A percentile compares a stretch with the other conserved stretches of the same genome.
These are phyloP conservation scores for Eucalyptus cloeziana DNA, from an alignment of 345 rosid genomes.

Conservation along the genomic window DNA sequence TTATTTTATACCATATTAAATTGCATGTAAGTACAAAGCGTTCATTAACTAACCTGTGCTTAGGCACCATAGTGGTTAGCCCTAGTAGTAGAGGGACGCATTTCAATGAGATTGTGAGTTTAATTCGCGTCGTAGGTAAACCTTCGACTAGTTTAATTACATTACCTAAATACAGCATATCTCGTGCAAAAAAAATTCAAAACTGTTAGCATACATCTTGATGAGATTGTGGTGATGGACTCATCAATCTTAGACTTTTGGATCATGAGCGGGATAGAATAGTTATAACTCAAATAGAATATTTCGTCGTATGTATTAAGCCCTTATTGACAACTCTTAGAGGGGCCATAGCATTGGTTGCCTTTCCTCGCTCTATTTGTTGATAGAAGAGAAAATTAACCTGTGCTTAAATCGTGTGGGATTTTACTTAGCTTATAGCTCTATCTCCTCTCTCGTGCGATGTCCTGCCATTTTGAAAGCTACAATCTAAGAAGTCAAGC, in stretches of 20 bases:
- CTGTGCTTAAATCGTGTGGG: background rate
- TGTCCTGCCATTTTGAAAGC: background rate
- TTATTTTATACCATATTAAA: background rate
- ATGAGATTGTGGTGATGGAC: background rate
- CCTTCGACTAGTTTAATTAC: no score
- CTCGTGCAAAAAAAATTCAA: background rate
- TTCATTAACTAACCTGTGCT: background rate
- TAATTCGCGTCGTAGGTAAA: no score
- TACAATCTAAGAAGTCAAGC: background rate
- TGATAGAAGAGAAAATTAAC: background rate
- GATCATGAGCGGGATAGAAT: no score
- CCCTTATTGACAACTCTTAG: background rate
- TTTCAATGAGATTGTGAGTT: background rate
- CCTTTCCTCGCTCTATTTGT: background rate
- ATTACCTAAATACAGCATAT: background rate
- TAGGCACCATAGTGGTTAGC: background rate
- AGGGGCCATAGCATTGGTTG: background rate
- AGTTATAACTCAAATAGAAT: no score
- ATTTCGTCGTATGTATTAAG: rapidly evolving
- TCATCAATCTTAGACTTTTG: background rate
- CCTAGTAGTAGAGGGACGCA: background rate
- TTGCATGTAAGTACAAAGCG: background rate
- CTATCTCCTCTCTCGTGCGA: background rate
- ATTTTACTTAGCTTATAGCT: background rate
- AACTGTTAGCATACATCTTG: background rate